A percentile compares a stretch with the other conserved stretches of the same genome.
These are phyloP conservation scores for Lachancea cidri DNA, from an alignment of 805 yeast genomes.

Conservation along the genomic window DNA sequence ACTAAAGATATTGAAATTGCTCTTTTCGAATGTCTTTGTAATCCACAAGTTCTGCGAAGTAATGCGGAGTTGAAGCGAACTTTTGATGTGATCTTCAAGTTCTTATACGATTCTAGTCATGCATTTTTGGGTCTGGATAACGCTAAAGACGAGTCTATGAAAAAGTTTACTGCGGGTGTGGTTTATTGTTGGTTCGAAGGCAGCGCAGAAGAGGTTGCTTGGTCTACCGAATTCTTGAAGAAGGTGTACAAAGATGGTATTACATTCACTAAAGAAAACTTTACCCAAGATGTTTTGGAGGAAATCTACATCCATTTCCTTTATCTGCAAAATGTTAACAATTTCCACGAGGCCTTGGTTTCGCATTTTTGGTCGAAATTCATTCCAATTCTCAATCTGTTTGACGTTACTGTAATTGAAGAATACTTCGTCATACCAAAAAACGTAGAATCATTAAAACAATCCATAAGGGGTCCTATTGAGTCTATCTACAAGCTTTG, in stretches of 20 bases:
- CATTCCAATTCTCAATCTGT: constrained; percentile 25
- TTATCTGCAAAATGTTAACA: constrained; percentile 48
- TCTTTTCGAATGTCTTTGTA: constrained; percentile 45
- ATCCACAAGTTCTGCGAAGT: constrained; percentile 46
- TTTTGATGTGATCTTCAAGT: constrained; percentile 36
- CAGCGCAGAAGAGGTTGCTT: constrained; percentile 37
- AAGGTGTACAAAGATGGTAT: constrained; percentile 14
- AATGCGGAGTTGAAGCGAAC: constrained; percentile 33
- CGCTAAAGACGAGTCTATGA: constrained; percentile 6
- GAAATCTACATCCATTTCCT: constrained; percentile 51
- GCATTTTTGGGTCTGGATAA: constrained; percentile 20
- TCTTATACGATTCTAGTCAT: constrained; percentile 27
- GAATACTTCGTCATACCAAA: constrained; percentile 28
- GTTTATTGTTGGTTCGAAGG: constrained; percentile 56
- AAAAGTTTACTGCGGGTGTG: constrained; percentile 43
- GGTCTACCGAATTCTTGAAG: constrained; percentile 41
- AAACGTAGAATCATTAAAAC: constrained; percentile 27
- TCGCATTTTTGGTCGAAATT: constrained; percentile 32
- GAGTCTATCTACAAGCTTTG: constrained; percentile 32
- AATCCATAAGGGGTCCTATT: constrained; percentile 25
- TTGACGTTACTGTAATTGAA: constrained; percentile 22
- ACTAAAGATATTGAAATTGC: constrained; percentile 24
- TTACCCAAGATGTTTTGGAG: constrained; percentile 42
- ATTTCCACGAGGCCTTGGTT: constrained; percentile 36
- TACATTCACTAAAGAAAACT: constrained; percentile 14